Percentiles rank a stretch among this genome's conserved stretches.
Conservation (phyloP, 2,329 filamentous ascomycete species). For the Aspergillus sp. region DNA sequence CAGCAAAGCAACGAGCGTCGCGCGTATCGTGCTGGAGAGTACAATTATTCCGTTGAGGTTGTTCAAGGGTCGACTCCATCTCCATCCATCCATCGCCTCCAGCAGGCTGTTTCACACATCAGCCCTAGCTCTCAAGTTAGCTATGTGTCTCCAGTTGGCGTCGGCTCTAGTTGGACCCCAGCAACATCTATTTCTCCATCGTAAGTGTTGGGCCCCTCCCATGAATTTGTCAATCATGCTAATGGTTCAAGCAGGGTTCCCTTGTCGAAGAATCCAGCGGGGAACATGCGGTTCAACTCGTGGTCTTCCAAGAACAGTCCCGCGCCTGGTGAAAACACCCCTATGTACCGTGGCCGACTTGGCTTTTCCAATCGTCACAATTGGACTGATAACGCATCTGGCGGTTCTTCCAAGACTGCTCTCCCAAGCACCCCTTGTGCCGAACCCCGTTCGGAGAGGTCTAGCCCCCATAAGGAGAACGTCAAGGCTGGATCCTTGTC, state of each 20-base stretch:
- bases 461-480: slow-evolving; percentile 43
- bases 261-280: slow-evolving; percentile 38
- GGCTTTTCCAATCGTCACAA: slow-evolving; percentile 25
- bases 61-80: slow-evolving; percentile 47
- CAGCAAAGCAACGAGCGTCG: slow-evolving; percentile 92
- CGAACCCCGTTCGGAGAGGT: slow-evolving; percentile 35
- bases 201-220: slow-evolving; percentile 33
- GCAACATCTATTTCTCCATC: slow-evolving; percentile 50
- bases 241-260: slow-evolving; percentile 36
- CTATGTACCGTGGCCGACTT: slow-evolving; percentile 32
- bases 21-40: slow-evolving; percentile 94
- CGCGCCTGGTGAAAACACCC: slow-evolving; percentile 41
- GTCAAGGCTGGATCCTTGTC: slow-evolving; percentile 38
- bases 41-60: slow-evolving; percentile 62
- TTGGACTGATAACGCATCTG: slow-evolving; percentile 33
- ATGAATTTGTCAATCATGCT: slow-evolving; percentile 18
- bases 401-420: slow-evolving; percentile 37
- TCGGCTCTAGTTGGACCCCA: slow-evolving; percentile 46
- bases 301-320: slow-evolving; percentile 40
- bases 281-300: slow-evolving; percentile 34
- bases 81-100: slow-evolving; percentile 42
- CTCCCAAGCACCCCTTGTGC: slow-evolving; percentile 30
- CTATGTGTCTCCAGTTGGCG: slow-evolving; percentile 44
- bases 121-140: slow-evolving; percentile 45
- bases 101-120: slow-evolving; percentile 40